Evolutionary conservation across 371 early-diverging fungal genomes (phyloP).

Genomic region (Mortierella sp.): DNA sequence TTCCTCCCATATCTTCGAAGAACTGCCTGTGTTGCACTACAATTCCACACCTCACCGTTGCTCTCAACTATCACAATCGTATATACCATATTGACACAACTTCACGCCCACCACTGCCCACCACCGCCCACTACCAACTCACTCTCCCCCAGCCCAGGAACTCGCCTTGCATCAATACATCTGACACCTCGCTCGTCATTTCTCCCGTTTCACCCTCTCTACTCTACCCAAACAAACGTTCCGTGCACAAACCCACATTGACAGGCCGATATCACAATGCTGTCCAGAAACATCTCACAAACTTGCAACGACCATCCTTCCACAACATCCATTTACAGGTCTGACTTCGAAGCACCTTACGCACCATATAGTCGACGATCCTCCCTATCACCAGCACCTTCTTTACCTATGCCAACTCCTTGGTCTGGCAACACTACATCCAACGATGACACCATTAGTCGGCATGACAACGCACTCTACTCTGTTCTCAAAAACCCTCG

Average conservation of each 20-base stretch:
- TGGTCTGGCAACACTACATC: constrained; percentile 5
- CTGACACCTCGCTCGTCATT: too few species aligned
- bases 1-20: neutral
- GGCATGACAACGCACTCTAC: constrained; percentile 11
- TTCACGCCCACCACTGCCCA: neutral
- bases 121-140: neutral
- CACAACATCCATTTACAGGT: constrained; percentile 29
- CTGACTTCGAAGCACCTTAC: constrained; percentile 25
- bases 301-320: constrained; percentile 29
- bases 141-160: too few species aligned
- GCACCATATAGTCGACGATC: constrained; percentile 12
- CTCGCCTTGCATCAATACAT: too few species aligned
- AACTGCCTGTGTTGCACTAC: too few species aligned
- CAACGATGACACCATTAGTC: neutral
- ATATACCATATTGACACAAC: neutral
- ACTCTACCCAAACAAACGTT: constrained; percentile 12
- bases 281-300: constrained; percentile 24
- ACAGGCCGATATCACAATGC: neutral
- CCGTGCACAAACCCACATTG: neutral
- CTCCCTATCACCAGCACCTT: constrained; percentile 21
- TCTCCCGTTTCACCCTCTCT: neutral
- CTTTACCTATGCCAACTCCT: neutral
- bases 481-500: constrained; percentile 16
- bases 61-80: neutral
- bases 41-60: too few species aligned